These are phyloP conservation scores for Cenchrus purpureus DNA, from an alignment of 176 grass and related monocot genomes.

Conservation along the genomic window DNA sequence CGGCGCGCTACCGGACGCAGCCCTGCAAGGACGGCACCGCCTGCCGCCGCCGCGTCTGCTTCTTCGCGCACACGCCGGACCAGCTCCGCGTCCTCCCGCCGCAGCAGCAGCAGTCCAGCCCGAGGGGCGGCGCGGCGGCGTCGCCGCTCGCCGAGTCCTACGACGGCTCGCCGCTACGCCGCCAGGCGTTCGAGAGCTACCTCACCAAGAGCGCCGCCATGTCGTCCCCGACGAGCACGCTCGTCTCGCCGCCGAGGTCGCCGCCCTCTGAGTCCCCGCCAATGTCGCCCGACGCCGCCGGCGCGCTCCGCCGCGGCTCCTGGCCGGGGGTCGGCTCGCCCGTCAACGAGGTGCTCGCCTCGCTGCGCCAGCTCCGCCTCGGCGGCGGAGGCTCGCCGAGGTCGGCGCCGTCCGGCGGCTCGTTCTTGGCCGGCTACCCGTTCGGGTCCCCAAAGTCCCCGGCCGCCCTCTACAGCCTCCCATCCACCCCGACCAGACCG, in stretches of 20 bases:
- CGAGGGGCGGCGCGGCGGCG: constrained; percentile 12
- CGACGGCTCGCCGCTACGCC: constrained; percentile 76
- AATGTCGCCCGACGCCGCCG: constrained; percentile 53
- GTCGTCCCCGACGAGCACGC: constrained; percentile 81
- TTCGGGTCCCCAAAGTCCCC: constrained; percentile 53
- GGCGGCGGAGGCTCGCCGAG: constrained; percentile 42
- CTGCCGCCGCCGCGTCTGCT: constrained; percentile 84
- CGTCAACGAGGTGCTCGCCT: constrained; percentile 59
- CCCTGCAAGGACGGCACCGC: constrained; percentile 79
- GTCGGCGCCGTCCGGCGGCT: constrained; percentile 44
- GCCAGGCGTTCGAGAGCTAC: constrained; percentile 68
- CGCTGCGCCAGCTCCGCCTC: constrained; percentile 70
- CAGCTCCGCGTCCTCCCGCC: constrained; percentile 64
- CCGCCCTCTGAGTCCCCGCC: constrained; percentile 78
- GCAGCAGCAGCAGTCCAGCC: constrained; percentile 35
- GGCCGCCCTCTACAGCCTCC: constrained; percentile 57
- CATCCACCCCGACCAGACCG: constrained; percentile 52
- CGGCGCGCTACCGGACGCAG: constrained; percentile 82
- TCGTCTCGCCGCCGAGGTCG: constrained; percentile 64
- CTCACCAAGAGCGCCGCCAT: constrained; percentile 47
- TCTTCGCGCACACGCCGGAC: constrained; percentile 83
- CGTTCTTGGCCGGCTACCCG: constrained; percentile 41
- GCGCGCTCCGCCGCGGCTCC: constrained; percentile 46
- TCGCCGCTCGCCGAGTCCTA: constrained; percentile 63
- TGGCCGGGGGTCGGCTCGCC: constrained; percentile 50